Base-by-base conservation (phyloP, 345 rosid species). In the Dovyalis caffra region DNA sequence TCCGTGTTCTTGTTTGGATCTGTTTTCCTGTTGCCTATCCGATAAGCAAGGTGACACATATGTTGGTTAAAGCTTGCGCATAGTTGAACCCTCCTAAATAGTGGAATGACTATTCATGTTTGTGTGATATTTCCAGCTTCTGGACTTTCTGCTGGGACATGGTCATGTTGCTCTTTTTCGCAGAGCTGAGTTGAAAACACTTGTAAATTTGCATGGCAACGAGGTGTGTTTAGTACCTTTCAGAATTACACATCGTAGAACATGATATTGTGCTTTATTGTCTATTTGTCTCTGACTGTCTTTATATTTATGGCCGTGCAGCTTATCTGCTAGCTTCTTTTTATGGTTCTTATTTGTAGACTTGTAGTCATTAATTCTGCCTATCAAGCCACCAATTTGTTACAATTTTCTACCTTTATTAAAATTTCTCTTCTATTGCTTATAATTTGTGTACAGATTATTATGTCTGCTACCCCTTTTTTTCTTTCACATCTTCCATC, bases 151-250 rank as follows among this genome's bases (percentile, higher is more conserved):
- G 21, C 85, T 95, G 81, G 99, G 99, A 33, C 95, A 92, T 75
- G 88, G 92, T 68, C 97, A 83, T 77, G 93, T 85, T 49, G 99
- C 98, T 32, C 97, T 93, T 53, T 93, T 95, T 60, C 97, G 99
- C 79, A 90, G 99, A 87, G 99, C 99, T 74, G 99, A 95, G 90
- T 82, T 95, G 85, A 95, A 95, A 89, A 93, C 99, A 35, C 97
- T 95, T 72, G 99, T 95, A 53, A 64, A 90, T 81, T 75, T 95
- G 65, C 99, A 95, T 76, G 99, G 99, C 20, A 95, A 95, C 34
- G 98, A 93, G 96, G 99, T 93, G 70, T 51, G 85, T 85, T 60
- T 65, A 32, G 25, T 60, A 9, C 16, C n/a, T 65, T 31, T 20
- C 26, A 26, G 40, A 60, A n/a, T 21, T 28, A 25, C 23, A 11